Conservation (phyloP, 345 rosid genomes). For the Arabidopsis arenosa region DNA sequence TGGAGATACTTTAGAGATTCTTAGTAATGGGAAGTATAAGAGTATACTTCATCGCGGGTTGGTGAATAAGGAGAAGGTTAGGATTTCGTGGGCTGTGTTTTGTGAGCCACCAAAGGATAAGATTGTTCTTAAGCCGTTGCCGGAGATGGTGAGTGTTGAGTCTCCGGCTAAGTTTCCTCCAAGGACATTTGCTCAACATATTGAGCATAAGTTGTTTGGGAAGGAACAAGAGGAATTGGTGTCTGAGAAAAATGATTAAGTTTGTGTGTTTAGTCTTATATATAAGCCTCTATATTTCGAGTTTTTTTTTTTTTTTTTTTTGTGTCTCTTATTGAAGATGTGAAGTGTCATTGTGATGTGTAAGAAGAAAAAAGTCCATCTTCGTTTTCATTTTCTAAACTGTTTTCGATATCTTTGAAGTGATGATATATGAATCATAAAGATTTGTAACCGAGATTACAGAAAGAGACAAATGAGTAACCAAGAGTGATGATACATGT, state of each 20-base stretch:
- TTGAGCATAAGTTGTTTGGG: slow-evolving; percentile 81
- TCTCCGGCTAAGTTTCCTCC: slow-evolving; percentile 89
- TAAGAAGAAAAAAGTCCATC: not conserved
- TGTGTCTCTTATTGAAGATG: slow-evolving; percentile 1
- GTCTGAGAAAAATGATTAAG: slow-evolving; percentile 19
- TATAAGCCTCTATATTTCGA: slow-evolving; percentile 10
- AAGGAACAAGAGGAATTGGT: slow-evolving; percentile 56
- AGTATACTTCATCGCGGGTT: slow-evolving; percentile 92
- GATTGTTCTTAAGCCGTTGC: slow-evolving; percentile 82
- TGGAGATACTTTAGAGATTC: slow-evolving; percentile 91
- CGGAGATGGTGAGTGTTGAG: slow-evolving; percentile 63
- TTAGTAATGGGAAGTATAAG: slow-evolving; percentile 91
- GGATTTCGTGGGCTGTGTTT: slow-evolving; percentile 97
- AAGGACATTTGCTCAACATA: slow-evolving; percentile 86
- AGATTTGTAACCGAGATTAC: no score
- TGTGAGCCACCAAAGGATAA: slow-evolving; percentile 96
- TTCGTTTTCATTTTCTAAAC: not conserved
- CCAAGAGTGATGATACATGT: not conserved
- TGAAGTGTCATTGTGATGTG: not conserved
- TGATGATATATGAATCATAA: not conserved
- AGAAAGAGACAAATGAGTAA: not conserved
- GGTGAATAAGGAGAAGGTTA: slow-evolving; percentile 94
- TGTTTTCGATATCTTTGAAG: not conserved
- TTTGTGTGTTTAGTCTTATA: slow-evolving; percentile 3
- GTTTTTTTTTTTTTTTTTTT: not conserved